Percentiles rank a stretch among this genome's conserved stretches.
These are phyloP conservation scores for Fraxinus baroniana DNA, from an alignment of 305 asterid species.

Conservation along the genomic window DNA sequence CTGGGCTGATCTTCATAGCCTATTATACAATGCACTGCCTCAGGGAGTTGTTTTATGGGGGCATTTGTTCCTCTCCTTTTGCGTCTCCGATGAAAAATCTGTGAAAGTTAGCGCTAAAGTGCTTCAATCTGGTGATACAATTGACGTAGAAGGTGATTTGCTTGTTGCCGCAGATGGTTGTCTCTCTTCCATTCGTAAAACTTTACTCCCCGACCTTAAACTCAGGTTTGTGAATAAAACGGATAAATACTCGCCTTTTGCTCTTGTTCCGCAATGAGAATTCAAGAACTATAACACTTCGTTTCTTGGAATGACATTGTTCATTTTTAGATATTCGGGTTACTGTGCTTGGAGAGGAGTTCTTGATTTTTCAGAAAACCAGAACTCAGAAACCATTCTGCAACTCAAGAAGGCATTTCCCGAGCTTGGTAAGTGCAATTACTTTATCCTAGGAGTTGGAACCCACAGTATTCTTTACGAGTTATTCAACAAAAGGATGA, in stretches of 20 bases:
- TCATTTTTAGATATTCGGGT: conserved; percentile 63
- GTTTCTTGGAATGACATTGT: neutral
- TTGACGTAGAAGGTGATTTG: conserved; percentile 50
- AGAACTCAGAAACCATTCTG: conserved; percentile 49
- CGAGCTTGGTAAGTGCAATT: conserved; percentile 73
- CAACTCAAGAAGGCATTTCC: conserved; percentile 61
- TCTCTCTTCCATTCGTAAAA: conserved; percentile 59
- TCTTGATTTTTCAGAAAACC: conserved; percentile 48
- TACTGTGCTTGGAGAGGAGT: conserved; percentile 92
- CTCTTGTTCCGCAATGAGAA: neutral
- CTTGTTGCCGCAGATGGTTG: conserved; percentile 92
- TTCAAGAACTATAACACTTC: neutral
- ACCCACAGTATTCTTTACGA: conserved; percentile 65
- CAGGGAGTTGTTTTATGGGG: conserved; percentile 61
- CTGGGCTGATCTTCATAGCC: conserved; percentile 81
- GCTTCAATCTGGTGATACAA: conserved; percentile 44
- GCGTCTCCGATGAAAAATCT: conserved; percentile 40
- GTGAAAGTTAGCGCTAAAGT: conserved; percentile 41
- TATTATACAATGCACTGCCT: conserved; percentile 59
- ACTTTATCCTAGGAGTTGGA: conserved; percentile 57
- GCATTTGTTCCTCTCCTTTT: conserved; percentile 50
- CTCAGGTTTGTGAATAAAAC: conserved; percentile 14
- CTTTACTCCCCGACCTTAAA: conserved; percentile 55
- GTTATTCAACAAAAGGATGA: conserved; percentile 58
- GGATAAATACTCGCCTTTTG: neutral